Evolutionary conservation across 495 filamentous ascomycete species (phyloP).

Genomic region (Filosporella fistucella): DNA sequence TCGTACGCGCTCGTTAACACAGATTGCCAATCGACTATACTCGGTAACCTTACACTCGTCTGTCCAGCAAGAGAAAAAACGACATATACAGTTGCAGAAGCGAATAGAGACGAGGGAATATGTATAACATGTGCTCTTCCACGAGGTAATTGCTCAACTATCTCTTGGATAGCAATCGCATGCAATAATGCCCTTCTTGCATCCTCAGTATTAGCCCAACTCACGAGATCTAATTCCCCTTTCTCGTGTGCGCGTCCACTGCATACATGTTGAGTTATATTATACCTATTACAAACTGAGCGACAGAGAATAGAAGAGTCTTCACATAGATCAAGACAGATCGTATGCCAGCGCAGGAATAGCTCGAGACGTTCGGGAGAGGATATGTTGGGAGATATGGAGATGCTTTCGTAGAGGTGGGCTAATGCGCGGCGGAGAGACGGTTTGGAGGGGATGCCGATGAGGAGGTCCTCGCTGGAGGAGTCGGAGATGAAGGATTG

Average conservation of each 20-base stretch:
- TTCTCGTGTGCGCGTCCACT: conserved; percentile 15
- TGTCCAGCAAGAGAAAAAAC: conserved; percentile 36
- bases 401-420: conserved; percentile 38
- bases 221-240: conserved; percentile 32
- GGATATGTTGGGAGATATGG: conserved; percentile 34
- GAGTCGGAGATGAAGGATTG: conserved; percentile 40
- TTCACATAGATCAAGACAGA: conserved; percentile 41
- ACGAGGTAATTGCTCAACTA: conserved; percentile 42
- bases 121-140: conserved; percentile 43
- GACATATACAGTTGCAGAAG: conserved; percentile 39
- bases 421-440: conserved; percentile 37
- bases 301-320: conserved; percentile 37
- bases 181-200: conserved; percentile 41
- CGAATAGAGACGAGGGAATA: conserved; percentile 42
- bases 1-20: conserved; percentile 35
- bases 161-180: conserved; percentile 44
- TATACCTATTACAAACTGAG: conserved; percentile 37
- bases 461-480: conserved; percentile 23
- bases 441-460: conserved; percentile 36
- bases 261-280: conserved; percentile 37
- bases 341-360: conserved; percentile 44
- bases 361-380: conserved; percentile 36
- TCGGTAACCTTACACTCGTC: conserved; percentile 33
- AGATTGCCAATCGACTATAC: conserved; percentile 40
- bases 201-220: conserved; percentile 36